Conservation (phyloP, 768 basidiomycete species). For the Candolleomyces aberdarensis region DNA sequence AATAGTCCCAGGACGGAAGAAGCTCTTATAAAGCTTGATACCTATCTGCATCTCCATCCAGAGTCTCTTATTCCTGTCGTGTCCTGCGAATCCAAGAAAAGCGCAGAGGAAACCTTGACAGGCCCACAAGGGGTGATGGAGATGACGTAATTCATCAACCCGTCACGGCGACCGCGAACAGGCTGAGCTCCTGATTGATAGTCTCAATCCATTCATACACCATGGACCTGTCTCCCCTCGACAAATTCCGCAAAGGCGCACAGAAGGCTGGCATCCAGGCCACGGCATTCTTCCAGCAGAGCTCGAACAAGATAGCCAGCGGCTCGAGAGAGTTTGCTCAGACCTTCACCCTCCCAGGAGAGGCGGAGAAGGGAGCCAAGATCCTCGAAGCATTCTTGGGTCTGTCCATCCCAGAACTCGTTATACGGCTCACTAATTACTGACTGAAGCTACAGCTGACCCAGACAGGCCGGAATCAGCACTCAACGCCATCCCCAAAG, state of each 20-base stretch:
- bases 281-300: conserved; percentile 66
- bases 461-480: conserved; percentile 86
- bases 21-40: too few relatives aligned
- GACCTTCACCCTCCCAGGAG: conserved; percentile 85
- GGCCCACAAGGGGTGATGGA: too few relatives aligned
- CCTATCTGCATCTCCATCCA: too few relatives aligned
- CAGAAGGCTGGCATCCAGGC: conserved; percentile 83
- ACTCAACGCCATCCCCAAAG: conserved; percentile 91
- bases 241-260: conserved; percentile 78
- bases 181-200: too few relatives aligned
- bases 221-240: conserved; percentile 49
- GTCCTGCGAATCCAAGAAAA: too few relatives aligned
- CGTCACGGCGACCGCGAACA: too few relatives aligned
- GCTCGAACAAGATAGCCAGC: conserved; percentile 64
- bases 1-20: too few relatives aligned
- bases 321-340: conserved; percentile 80
- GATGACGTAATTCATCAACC: too few relatives aligned
- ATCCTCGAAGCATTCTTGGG: conserved; percentile 91
- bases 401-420: conserved; percentile 28
- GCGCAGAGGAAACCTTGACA: too few relatives aligned
- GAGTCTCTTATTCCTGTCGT: too few relatives aligned
- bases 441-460: conserved; percentile 54
- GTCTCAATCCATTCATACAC: conserved; percentile 11
- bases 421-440: conserved; percentile 7
- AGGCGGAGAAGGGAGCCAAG: conserved; percentile 91